These are phyloP conservation scores for Suhomyces choctaworum DNA, from an alignment of 1,139 yeast genomes.

Conservation along the genomic window DNA sequence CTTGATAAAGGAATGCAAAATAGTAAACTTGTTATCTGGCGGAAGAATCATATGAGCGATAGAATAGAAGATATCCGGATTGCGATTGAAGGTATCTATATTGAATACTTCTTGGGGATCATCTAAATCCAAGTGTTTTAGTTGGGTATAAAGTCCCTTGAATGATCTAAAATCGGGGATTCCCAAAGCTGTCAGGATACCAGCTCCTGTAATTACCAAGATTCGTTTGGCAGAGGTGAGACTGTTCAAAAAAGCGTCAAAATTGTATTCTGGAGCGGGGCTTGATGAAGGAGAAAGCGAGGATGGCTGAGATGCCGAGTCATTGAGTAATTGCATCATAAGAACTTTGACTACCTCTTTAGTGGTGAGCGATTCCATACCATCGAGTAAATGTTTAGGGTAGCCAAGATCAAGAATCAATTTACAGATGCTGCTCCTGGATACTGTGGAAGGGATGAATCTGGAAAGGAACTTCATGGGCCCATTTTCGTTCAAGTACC, in stretches of 20 bases:
- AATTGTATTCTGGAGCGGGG: slow-evolving; percentile 1
- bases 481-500: slow-evolving; percentile 18
- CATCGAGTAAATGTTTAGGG: slow-evolving; percentile 10
- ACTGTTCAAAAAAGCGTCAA: slow-evolving; percentile 13
- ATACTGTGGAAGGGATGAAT: slow-evolving; percentile 19
- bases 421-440: slow-evolving; percentile 17
- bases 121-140: slow-evolving; percentile 61
- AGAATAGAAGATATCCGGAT: slow-evolving; percentile 81
- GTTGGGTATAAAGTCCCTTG: slow-evolving; percentile 77
- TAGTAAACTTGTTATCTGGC: slow-evolving; percentile 63
- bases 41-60: slow-evolving; percentile 89
- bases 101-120: slow-evolving; percentile 97
- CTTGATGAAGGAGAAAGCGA: not conserved
- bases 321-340: slow-evolving; percentile 18
- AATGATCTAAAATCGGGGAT: slow-evolving; percentile 95
- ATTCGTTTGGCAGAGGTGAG: slow-evolving; percentile 43
- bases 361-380: slow-evolving; percentile 11
- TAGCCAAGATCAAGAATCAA: slow-evolving; percentile 24
- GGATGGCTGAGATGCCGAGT: slow-evolving; percentile 6
- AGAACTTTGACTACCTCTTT: slow-evolving; percentile 20
- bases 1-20: slow-evolving; percentile 81
- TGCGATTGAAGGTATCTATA: slow-evolving; percentile 64
- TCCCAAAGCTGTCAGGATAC: slow-evolving; percentile 89
- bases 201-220: slow-evolving; percentile 91
- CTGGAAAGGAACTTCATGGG: slow-evolving; percentile 18